These are phyloP conservation scores for Lepidopterella palustris DNA, from an alignment of 495 filamentous ascomycete genomes.

Conservation along the genomic window DNA sequence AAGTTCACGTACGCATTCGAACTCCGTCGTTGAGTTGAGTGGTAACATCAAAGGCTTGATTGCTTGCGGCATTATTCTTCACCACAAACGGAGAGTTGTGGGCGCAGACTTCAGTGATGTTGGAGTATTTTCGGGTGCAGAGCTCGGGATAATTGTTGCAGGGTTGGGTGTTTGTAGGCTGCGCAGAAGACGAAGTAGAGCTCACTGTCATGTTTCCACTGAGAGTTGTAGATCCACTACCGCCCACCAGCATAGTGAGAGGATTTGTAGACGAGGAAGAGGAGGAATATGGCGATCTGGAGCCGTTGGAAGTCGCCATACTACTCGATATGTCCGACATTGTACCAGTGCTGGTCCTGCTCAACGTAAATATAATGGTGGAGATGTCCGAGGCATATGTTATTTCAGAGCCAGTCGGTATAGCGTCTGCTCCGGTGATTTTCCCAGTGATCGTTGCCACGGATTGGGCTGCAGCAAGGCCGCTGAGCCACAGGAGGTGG, in stretches of 20 bases:
- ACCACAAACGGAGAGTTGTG: constrained; percentile 81
- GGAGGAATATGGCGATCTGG: constrained; percentile 8
- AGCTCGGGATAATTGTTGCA: constrained; percentile 88
- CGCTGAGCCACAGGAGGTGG: background rate
- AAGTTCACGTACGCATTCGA: constrained; percentile 56
- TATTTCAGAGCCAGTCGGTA: constrained; percentile 12
- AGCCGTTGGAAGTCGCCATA: constrained; percentile 11
- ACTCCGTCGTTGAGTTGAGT: constrained; percentile 81
- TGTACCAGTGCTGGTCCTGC: constrained; percentile 4
- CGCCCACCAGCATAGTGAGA: constrained; percentile 12
- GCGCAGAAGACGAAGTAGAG: constrained; percentile 21
- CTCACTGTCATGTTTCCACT: constrained; percentile 12
- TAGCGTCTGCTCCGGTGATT: constrained; percentile 15
- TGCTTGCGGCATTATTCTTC: constrained; percentile 64
- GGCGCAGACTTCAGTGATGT: constrained; percentile 79
- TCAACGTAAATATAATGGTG: background rate
- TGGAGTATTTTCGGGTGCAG: constrained; percentile 74
- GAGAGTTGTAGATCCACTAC: background rate
- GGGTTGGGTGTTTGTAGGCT: constrained; percentile 39
- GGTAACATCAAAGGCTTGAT: constrained; percentile 64
- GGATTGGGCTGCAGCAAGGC: constrained; percentile 2
- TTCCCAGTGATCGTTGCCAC: background rate
- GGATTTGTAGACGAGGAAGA: background rate
- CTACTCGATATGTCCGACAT: constrained; percentile 2
- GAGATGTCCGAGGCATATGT: constrained; percentile 16